phyloP scores from a whole-genome alignment of 2,329 filamentous ascomycete genomes.

The Cercospora beticola region DNA sequence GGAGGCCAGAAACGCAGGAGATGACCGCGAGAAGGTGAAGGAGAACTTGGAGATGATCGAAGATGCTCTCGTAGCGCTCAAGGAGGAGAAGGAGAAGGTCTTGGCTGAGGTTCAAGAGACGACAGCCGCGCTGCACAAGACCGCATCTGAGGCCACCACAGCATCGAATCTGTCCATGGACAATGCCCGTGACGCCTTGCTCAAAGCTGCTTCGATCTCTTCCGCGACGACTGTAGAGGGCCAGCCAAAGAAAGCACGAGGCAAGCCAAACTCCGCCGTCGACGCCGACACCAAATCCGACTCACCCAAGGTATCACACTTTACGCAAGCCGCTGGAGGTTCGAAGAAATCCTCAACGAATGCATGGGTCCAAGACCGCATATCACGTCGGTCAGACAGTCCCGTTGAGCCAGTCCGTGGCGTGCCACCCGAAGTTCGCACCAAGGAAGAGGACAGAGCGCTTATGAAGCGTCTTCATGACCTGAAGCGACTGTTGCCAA shows the following conservation, averaged over 20 bases:
- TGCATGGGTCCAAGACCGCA: background rate
- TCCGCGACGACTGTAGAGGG: background rate
- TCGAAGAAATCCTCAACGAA: background rate
- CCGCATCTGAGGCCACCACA: background rate
- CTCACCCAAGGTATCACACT: background rate
- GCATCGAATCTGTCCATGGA: background rate
- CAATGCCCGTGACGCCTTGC: background rate
- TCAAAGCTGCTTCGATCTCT: background rate
- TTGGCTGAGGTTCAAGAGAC: constrained; percentile 18
- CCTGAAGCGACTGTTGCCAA: background rate
- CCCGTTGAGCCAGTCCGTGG: background rate
- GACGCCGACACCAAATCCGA: background rate
- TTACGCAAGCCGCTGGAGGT: background rate
- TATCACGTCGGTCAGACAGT: background rate
- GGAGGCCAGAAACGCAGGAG: constrained; percentile 19
- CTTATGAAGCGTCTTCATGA: background rate
- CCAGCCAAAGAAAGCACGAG: background rate
- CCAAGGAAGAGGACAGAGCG: background rate
- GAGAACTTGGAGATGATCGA: constrained; percentile 25
- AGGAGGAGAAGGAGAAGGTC: constrained; percentile 22
- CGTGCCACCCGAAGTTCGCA: background rate
- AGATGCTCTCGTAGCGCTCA: constrained; percentile 22
- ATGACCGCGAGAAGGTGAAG: constrained; percentile 18
- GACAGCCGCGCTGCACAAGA: constrained; percentile 5
- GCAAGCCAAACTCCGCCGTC: background rate